Evolutionary conservation across 78 protist genomes (phyloP).

Genomic region (Pigoraptor vietnamica): DNA sequence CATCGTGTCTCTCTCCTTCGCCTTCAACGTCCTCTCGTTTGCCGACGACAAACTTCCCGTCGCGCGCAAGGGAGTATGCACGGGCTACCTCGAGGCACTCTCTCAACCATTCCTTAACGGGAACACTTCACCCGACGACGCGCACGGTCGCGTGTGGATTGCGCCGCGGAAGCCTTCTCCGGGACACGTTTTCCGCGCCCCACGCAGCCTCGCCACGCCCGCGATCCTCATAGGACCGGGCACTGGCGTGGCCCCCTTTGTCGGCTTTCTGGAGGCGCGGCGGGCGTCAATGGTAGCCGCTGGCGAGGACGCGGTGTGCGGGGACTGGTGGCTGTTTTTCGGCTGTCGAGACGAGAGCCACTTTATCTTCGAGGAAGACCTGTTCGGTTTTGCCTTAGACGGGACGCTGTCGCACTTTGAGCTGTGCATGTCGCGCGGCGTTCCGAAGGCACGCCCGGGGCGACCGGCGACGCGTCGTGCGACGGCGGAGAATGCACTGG

Average conservation of each 20-base stretch:
- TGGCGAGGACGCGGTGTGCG: background rate
- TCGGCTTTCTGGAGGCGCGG: conserved; percentile 76
- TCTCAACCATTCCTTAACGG: background rate
- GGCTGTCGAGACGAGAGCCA: background rate
- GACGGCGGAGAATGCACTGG: no score
- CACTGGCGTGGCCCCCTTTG: conserved; percentile 94
- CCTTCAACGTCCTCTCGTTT: conserved; percentile 18
- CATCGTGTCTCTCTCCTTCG: conserved; percentile 3
- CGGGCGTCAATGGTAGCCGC: background rate
- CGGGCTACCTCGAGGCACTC: background rate
- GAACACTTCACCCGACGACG: background rate
- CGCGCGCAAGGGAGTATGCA: background rate
- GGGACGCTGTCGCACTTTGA: background rate
- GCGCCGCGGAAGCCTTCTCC: background rate
- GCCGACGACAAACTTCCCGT: background rate
- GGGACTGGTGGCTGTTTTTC: background rate
- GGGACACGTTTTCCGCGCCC: background rate
- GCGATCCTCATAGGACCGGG: conserved; percentile 92
- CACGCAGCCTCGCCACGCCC: conserved; percentile 64
- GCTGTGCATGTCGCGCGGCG: background rate
- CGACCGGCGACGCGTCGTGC: no score
- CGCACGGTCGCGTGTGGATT: background rate
- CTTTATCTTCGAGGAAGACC: background rate
- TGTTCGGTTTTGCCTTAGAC: background rate
- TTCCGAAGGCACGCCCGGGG: background rate